Conservation (phyloP, 306 rosid genomes). For the Fragaria iinumae region DNA sequence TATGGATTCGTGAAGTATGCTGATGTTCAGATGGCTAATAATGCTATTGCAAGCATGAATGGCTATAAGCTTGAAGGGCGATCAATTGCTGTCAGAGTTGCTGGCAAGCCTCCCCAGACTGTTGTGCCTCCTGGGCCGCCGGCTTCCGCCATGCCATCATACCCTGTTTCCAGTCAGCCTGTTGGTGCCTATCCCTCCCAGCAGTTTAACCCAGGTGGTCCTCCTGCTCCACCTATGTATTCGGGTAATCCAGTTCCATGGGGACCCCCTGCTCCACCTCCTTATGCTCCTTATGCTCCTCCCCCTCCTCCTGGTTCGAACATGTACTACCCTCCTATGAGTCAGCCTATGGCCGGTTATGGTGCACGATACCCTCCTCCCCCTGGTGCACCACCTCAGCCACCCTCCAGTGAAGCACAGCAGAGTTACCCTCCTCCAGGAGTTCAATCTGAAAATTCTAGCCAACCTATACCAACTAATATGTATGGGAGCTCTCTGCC, state of each 20-base stretch:
- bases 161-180: conserved; percentile 74
- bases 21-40: conserved; percentile 89
- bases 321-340: conserved; percentile 70
- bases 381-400: conserved; percentile 84
- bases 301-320: conserved; percentile 91
- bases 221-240: conserved; percentile 62
- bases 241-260: conserved; percentile 77
- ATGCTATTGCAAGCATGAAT: conserved; percentile 81
- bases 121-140: conserved; percentile 87
- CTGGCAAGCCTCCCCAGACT: conserved; percentile 98
- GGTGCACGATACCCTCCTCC: conserved; percentile 84
- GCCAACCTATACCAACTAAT: conserved; percentile 50
- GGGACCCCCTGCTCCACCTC: conserved; percentile 93
- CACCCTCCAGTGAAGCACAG: conserved; percentile 63
- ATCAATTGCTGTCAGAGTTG: conserved; percentile 96
- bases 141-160: conserved; percentile 61
- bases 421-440: conserved; percentile 94
- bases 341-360: conserved; percentile 77
- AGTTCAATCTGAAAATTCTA: conserved; percentile 68
- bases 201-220: conserved; percentile 76
- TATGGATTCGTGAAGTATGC: conserved; percentile 95
- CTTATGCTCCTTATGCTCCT: conserved; percentile 59
- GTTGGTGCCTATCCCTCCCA: conserved; percentile 85
- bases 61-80: conserved; percentile 92
- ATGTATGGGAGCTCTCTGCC: conserved; percentile 55